Percentiles rank a stretch among this genome's conserved stretches.
Evolutionary conservation across 2,329 filamentous ascomycete genomes (phyloP).

Genomic region (Exophiala lecanii-corni): DNA sequence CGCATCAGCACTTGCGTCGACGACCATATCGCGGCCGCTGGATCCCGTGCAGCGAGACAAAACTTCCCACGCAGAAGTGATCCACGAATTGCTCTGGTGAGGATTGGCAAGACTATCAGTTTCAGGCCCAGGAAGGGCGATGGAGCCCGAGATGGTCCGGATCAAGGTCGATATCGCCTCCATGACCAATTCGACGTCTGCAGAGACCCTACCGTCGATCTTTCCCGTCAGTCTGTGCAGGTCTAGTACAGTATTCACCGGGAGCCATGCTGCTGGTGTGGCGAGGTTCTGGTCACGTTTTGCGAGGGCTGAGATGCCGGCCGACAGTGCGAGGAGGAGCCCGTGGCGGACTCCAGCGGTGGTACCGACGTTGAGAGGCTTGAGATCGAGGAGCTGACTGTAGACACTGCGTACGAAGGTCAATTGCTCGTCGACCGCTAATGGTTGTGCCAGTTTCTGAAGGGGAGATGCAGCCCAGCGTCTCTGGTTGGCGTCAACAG

Average conservation of each 20-base stretch:
- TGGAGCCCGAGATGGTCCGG: slow-evolving; percentile 21
- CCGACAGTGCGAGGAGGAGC: slow-evolving; percentile 38
- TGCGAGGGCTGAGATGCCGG: slow-evolving; percentile 34
- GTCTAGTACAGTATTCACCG: slow-evolving; percentile 3
- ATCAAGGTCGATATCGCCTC: slow-evolving; percentile 20
- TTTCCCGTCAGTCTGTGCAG: slow-evolving; percentile 16
- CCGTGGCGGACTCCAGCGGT: slow-evolving; percentile 43
- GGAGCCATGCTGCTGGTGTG: slow-evolving; percentile 6
- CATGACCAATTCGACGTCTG: slow-evolving; percentile 28
- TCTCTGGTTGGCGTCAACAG: slow-evolving; percentile 69
- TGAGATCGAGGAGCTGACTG: slow-evolving; percentile 32
- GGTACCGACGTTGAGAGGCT: slow-evolving; percentile 35
- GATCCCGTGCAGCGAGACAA: slow-evolving; percentile 39
- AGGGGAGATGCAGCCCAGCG: slow-evolving; percentile 67
- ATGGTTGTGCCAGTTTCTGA: slow-evolving; percentile 43
- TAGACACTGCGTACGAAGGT: slow-evolving; percentile 22
- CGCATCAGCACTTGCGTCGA: slow-evolving; percentile 38
- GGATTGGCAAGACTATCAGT: background rate
- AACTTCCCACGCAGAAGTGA: slow-evolving; percentile 29
- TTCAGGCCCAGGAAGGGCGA: background rate
- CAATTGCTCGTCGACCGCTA: slow-evolving; percentile 1
- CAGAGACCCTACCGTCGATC: slow-evolving; percentile 25
- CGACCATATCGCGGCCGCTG: slow-evolving; percentile 35
- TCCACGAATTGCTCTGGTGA: slow-evolving; percentile 26
- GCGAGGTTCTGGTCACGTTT: background rate